Base-by-base conservation (phyloP, 202 grass and related monocot genomes). In the Eragrostis tef region DNA sequence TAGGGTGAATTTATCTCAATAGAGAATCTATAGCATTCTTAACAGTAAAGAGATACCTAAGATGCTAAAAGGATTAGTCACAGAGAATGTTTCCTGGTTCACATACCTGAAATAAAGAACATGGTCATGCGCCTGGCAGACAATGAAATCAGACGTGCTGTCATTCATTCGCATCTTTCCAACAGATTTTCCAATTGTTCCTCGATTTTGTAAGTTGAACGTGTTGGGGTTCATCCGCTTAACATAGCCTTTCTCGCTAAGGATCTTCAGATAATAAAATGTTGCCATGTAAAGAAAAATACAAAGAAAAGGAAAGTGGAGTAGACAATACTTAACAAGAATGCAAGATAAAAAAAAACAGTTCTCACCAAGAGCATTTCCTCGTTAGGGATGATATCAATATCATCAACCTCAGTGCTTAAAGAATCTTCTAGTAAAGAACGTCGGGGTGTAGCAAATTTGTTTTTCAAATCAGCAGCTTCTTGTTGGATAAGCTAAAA, bases 131-230 rank as follows among this genome's bases (percentile, higher is more conserved):
- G 66, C 88, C 81, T 94, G 92, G 74, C 95, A 98, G 61, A 91
- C 95, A 78, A 98, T 93, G 82, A 98, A 98, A 74, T 98, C 95
- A 58, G 95, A 94, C 15, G 76, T 85, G 14, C 36, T 87, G 79
- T 98, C 95, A 61, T 98, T 98, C 43, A 93, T 53, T 81, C 95
- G 86, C 95, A 98, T 98, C 78, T 91, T 98, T 83, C 95, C 95
- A 88, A 93, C 95, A 86, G 95, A 98, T 79, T 95, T 98, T 82
- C 95, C 95, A 25, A 95, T 98, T 60, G 95, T 98, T 56, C 95
- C 95, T 34, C 95, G 85, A 41, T 82, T 57, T 88, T 95, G 95
- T 71, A 98, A 82, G 79, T 73, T 94, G 80, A 98, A 94, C 8
- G 80, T 98, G 78, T 95, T 95, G 61, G 95, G 86, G n/a, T 95